These are phyloP conservation scores for Mycena chlorophos DNA, from an alignment of 768 basidiomycete genomes.

Conservation along the genomic window DNA sequence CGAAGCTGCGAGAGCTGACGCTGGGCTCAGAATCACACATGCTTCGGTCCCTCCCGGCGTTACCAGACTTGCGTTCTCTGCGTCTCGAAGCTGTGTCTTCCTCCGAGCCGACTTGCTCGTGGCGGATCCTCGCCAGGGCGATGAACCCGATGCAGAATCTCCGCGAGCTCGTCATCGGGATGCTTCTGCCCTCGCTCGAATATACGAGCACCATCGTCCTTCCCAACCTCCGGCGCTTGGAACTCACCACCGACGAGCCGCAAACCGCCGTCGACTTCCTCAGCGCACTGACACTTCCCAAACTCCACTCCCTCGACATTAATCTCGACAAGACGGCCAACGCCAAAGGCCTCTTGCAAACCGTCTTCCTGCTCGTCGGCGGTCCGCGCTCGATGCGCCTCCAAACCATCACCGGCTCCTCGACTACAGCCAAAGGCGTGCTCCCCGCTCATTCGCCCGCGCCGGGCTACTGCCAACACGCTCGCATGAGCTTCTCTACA, in stretches of 20 bases:
- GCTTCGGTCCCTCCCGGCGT: neutral
- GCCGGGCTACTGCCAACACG: constrained; percentile 2
- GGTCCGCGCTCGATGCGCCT: constrained; percentile 10
- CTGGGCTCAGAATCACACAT: neutral
- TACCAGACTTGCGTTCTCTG: constrained; percentile 2
- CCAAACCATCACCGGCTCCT: neutral
- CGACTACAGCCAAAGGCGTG: neutral
- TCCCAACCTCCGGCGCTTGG: constrained; percentile 2
- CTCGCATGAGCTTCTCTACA: constrained; percentile 1
- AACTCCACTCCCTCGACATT: neutral
- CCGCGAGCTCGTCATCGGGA: constrained; percentile 3
- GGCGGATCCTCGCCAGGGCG: constrained; percentile 2
- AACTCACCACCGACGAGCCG: neutral
- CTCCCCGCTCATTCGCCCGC: neutral
- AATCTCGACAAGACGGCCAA: neutral
- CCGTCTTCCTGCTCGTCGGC: neutral
- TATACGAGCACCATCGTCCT: neutral
- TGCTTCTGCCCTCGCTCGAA: constrained; percentile 1
- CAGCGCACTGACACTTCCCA: neutral
- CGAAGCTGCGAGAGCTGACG: constrained; percentile 2
- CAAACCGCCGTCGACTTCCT: neutral
- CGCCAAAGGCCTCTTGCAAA: neutral
- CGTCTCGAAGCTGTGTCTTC: neutral
- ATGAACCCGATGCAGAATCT: constrained; percentile 6
- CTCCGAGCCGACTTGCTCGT: neutral